Conservation (phyloP, 805 yeast species). For the Pichia scutulata region DNA sequence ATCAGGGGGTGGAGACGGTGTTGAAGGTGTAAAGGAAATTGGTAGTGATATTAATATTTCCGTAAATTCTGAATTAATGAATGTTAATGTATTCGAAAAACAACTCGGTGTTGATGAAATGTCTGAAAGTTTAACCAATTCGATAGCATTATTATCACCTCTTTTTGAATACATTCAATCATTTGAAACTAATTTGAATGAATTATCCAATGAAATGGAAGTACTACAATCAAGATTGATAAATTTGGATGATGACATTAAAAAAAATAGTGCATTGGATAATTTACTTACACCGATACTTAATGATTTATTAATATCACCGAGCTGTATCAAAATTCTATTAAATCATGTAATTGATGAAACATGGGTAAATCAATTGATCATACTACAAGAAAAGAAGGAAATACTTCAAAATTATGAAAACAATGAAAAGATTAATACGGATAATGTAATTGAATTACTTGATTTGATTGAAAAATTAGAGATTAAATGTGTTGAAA, state of each 20-base stretch:
- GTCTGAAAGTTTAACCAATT: constrained; percentile 9
- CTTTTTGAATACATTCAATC: constrained; percentile 43
- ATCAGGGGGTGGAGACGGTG: constrained; percentile 1
- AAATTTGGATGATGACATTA: constrained; percentile 39
- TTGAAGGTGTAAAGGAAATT: background rate
- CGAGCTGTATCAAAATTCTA: constrained; percentile 54
- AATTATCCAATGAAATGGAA: constrained; percentile 54
- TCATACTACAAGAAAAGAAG: constrained; percentile 49
- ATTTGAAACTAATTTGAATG: constrained; percentile 52
- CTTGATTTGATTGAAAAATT: constrained; percentile 40
- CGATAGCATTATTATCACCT: constrained; percentile 34
- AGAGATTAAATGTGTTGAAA: constrained; percentile 58
- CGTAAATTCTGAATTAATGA: constrained; percentile 7
- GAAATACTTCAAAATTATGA: constrained; percentile 42
- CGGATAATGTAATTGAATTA: constrained; percentile 19
- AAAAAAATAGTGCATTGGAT: constrained; percentile 41
- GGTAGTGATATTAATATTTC: background rate
- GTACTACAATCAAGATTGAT: constrained; percentile 48
- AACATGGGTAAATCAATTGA: constrained; percentile 61
- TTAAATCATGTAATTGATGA: constrained; percentile 47
- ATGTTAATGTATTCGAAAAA: constrained; percentile 9
- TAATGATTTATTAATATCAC: constrained; percentile 68
- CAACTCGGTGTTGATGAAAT: constrained; percentile 4
- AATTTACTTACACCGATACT: constrained; percentile 63
- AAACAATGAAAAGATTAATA: constrained; percentile 12